Base-by-base conservation (phyloP, 495 filamentous ascomycete genomes). In the Delitschia confertaspora region DNA sequence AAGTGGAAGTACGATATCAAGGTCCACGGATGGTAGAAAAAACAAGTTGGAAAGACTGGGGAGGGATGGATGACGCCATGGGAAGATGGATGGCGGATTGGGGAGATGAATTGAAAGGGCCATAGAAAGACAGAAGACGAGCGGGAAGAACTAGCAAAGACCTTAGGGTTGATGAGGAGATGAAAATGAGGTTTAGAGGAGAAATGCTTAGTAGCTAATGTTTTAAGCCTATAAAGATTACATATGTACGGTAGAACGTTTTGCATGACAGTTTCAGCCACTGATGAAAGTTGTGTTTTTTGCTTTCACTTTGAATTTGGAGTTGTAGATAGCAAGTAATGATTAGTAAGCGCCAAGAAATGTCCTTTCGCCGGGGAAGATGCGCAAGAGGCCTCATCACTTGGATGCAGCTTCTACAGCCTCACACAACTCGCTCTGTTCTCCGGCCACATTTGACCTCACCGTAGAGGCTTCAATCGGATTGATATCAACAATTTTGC, bases 1-100 rank as follows among this genome's bases (percentile, higher is more conserved):
- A 45, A 38, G 27, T 65, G 62, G 62, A 62, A 59, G 60, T 65
- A 38, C 54, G 45, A 38, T 64, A 65, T 38, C 33, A 42, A 8
- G 43, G 48, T 33, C 55, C 57, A 32, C 13, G 10, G 21, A 41
- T 48, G 17, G 58, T 45, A 1, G 51, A 56, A 27, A 48, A 54
- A 25, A 17, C 29, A 2, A 31, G 32, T 3, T 32, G 32, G 36
- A 32, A 10, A 2, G 34, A 42, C 23, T 35, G 22, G 53, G 24
- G 31, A 42, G 49, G 51, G 34, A 45, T 50, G 39, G 59, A 51
- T 14, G 50, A 55, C 37, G 52, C 40, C 13, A 39, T 45, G 44
- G 43, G 46, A 45, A 52, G 51, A 27, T 53, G 31, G 45, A 46
- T 46, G 16, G 38, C 20, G 27, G 38, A 35, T 31, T 45, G 29